Percentiles rank a stretch among this genome's conserved stretches.
Evolutionary conservation across 2,329 filamentous ascomycete genomes (phyloP).

Genomic region (Microsporum canis): DNA sequence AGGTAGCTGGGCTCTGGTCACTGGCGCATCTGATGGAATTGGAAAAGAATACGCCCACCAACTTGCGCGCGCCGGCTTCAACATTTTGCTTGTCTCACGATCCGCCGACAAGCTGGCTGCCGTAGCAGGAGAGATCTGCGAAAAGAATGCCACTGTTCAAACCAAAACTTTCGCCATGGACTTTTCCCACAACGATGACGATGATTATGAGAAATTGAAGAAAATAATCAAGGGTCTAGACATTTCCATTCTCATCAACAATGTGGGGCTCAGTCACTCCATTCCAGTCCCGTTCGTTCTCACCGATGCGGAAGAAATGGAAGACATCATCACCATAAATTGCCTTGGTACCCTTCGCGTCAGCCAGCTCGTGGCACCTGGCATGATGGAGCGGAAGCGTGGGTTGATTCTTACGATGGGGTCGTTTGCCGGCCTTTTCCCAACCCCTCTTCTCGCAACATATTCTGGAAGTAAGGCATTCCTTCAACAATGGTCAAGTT

Average conservation of each 20-base stretch:
- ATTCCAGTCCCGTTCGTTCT: constrained; percentile 83
- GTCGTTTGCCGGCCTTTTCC: constrained; percentile 85
- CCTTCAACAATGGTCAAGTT: constrained; percentile 87
- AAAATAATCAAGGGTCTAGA: constrained; percentile 61
- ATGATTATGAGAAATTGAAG: constrained; percentile 66
- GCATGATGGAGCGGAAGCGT: constrained; percentile 70
- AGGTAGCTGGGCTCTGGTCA: constrained; percentile 88
- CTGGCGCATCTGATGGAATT: constrained; percentile 89
- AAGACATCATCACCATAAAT: constrained; percentile 90
- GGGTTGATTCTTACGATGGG: constrained; percentile 96
- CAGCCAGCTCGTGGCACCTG: constrained; percentile 72
- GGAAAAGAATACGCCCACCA: constrained; percentile 93
- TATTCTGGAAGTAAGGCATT: constrained; percentile 98
- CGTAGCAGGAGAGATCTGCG: constrained; percentile 62
- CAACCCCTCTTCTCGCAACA: constrained; percentile 83
- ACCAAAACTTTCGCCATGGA: constrained; percentile 83
- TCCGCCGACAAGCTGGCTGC: constrained; percentile 82
- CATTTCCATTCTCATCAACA: constrained; percentile 84
- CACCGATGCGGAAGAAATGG: constrained; percentile 67
- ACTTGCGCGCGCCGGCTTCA: constrained; percentile 84
- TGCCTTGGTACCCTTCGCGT: constrained; percentile 80
- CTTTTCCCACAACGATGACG: constrained; percentile 66
- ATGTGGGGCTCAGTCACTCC: constrained; percentile 86
- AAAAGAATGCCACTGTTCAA: constrained; percentile 53
- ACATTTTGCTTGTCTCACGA: constrained; percentile 86